Base-by-base conservation (phyloP, 192 early-diverging fungal species). In the Spinellus fusiger region DNA sequence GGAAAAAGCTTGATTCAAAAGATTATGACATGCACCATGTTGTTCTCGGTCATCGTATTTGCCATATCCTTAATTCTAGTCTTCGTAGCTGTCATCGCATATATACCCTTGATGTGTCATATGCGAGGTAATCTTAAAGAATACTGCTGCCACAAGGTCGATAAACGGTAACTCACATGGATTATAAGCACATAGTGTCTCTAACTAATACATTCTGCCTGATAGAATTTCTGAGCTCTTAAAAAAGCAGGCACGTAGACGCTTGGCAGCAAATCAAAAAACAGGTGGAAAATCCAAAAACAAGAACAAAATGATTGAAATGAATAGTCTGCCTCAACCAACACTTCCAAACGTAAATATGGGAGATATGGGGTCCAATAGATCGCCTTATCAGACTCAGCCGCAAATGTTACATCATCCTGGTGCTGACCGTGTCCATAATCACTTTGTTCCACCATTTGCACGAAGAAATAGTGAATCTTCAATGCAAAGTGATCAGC, bases 101-200 rank as follows among this genome's bases (percentile, higher is more conserved):
- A 94, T 62, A 80, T 94, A 56, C 92, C 92, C 16, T 73, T 94
- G 28, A 58, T 92, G 40, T 84, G 78, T 60, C 81, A 83, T 61
- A 90, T 94, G 53, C 83, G 77, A 32, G 92, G 92, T 34, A 94
- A 93, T 60, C 71, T 94, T 49, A 94, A 94, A 73, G 92, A 94
- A 64, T 94, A 87, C 66, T 90, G 88, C 51, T 90, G 87, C 53
- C 89, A 92, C 76, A 91, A 91, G 73, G 81, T 94, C 27, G 92
- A 94, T 73, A 94, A 94, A 71, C 68, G 92, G 90, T 91, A 80
- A 53, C 2, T 20, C 16, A 27, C 7, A 8, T 18, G 12, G 3
- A 4, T 20, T 44, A 1, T 25, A 31, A 15, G 13, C 13, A 13
- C 35, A 9, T 13, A 37, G 13, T 37, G 5, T 37, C 35, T 37